Conservation (phyloP, 2,329 filamentous ascomycete species). For the Stachybotrys chlorohalonatus region DNA sequence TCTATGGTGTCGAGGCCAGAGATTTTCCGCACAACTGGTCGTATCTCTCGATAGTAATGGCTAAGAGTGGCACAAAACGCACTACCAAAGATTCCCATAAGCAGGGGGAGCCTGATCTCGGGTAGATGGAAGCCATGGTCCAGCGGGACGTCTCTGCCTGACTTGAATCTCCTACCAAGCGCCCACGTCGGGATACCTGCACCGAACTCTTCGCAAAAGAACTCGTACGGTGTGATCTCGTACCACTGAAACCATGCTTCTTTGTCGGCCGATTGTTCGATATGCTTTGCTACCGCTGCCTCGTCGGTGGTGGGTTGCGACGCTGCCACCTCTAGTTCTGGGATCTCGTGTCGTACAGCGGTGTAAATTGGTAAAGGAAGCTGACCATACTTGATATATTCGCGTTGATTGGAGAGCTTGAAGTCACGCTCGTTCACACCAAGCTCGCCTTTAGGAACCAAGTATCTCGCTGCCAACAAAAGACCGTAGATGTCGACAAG, state of each 20-base stretch:
- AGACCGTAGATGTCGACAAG: constrained; percentile 91
- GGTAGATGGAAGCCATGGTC: constrained; percentile 65
- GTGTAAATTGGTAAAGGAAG: constrained; percentile 93
- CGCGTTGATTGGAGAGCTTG: constrained; percentile 81
- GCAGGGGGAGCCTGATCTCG: constrained; percentile 71
- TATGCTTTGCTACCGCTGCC: constrained; percentile 31
- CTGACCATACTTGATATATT: constrained; percentile 66
- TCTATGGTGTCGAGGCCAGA: constrained; percentile 71
- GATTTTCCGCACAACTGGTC: constrained; percentile 69
- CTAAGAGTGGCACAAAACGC: constrained; percentile 93
- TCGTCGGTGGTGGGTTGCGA: constrained; percentile 5
- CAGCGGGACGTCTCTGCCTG: constrained; percentile 44
- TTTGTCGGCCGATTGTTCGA: constrained; percentile 43
- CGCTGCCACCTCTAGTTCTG: constrained; percentile 39
- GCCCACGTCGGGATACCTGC: constrained; percentile 95
- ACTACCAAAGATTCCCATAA: constrained; percentile 93
- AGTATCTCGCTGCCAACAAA: constrained; percentile 70
- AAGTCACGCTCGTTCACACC: constrained; percentile 69
- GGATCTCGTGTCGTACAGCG: constrained; percentile 91
- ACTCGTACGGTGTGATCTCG: constrained; percentile 88
- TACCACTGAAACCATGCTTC: constrained; percentile 98
- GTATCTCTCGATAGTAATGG: constrained; percentile 91
- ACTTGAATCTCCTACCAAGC: constrained; percentile 71
- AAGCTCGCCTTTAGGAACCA: constrained; percentile 72
- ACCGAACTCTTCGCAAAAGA: constrained; percentile 86